Conservation (phyloP, 2,329 filamentous ascomycete genomes). For the Fusarium fujikuroi region DNA sequence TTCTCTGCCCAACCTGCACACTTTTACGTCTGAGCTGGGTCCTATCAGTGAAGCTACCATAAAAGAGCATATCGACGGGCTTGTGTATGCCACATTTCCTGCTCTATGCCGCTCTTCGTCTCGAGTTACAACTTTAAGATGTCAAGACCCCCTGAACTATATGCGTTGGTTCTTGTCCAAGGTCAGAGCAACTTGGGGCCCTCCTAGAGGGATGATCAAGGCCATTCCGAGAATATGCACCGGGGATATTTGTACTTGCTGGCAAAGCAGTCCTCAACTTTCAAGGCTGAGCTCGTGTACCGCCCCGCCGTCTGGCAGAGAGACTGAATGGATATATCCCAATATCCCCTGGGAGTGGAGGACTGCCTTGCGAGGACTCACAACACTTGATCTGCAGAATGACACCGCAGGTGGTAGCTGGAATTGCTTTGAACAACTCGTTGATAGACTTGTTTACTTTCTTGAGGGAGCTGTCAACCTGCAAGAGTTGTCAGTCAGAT, state of each 20-base stretch:
- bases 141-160: not conserved
- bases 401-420: not conserved
- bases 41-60: not conserved
- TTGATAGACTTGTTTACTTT: not conserved
- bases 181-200: not conserved
- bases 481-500: constrained; percentile 2
- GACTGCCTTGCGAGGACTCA: not conserved
- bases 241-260: not conserved
- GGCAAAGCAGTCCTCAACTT: not conserved
- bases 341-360: not conserved
- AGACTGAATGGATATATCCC: not conserved
- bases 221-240: not conserved
- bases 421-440: not conserved
- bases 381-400: not conserved
- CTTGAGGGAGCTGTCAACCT: not conserved
- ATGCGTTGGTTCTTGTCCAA: not conserved
- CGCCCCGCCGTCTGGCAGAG: not conserved
- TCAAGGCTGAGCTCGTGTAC: not conserved
- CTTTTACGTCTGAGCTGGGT: not conserved
- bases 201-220: not conserved
- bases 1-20: not conserved
- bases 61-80: not conserved
- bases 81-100: not conserved
- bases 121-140: not conserved
- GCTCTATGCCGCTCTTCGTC: not conserved